Evolutionary conservation across 2,329 filamentous ascomycete genomes (phyloP).

Genomic region (Epichloe aotearoae): DNA sequence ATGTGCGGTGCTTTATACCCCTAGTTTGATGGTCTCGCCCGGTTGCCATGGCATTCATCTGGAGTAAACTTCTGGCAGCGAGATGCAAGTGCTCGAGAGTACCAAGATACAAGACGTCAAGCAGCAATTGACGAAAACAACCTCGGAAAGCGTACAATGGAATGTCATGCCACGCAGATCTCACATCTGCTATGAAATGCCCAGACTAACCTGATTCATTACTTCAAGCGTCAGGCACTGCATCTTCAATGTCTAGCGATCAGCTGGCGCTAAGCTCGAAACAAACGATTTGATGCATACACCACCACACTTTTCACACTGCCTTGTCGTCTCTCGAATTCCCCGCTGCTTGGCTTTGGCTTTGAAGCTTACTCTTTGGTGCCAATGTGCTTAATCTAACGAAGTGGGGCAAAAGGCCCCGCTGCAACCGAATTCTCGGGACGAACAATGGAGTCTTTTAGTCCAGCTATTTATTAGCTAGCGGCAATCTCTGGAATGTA

Average conservation of each 20-base stretch:
- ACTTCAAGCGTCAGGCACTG: background rate
- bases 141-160: background rate
- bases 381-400: background rate
- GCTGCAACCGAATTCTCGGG: background rate
- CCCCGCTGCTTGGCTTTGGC: background rate
- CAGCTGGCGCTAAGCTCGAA: background rate
- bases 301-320: background rate
- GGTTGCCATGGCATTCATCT: background rate
- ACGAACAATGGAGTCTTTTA: background rate
- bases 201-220: background rate
- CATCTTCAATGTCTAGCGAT: background rate
- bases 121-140: background rate
- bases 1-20: slow-evolving; percentile 1
- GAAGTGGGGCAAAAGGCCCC: too few relatives aligned
- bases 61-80: background rate
- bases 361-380: background rate
- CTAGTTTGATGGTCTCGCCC: background rate
- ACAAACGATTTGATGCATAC: background rate
- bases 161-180: background rate
- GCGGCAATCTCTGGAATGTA: background rate
- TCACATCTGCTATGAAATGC: background rate
- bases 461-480: background rate
- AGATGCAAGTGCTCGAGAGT: background rate
- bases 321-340: background rate
- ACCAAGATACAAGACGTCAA: background rate